These are phyloP conservation scores for Candida tetrigidarum DNA, from an alignment of 1,139 yeast genomes.

Conservation along the genomic window DNA sequence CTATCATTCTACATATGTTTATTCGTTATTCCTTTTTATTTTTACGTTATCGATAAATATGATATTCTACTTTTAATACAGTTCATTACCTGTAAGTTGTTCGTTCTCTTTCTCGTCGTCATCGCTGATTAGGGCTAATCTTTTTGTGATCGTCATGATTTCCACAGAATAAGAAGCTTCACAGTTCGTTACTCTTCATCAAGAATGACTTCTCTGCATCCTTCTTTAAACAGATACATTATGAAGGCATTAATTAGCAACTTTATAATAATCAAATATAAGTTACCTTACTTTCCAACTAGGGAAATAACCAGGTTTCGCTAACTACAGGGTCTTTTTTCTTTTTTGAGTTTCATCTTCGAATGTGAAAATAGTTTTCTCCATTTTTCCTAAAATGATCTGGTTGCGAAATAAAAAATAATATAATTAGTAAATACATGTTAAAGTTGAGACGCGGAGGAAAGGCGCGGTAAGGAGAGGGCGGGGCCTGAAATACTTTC, in stretches of 20 bases:
- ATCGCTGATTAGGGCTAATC: neutral
- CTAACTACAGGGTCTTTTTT: no score
- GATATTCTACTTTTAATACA: neutral
- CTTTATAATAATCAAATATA: no score
- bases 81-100: no score
- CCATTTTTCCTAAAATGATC: neutral
- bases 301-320: no score
- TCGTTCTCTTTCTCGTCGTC: neutral
- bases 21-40: neutral
- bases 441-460: neutral
- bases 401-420: conserved; percentile 4
- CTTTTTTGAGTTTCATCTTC: neutral
- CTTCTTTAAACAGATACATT: no score
- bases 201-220: neutral
- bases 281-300: no score
- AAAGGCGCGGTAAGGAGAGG: no score
- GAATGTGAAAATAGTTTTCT: neutral
- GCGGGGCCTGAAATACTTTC: no score
- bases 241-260: no score
- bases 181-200: neutral
- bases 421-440: neutral
- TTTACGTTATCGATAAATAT: neutral
- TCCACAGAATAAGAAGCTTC: neutral
- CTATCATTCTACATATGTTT: no score
- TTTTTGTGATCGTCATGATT: no score